Conservation (phyloP, 768 basidiomycete species). For the Kwoniella botswanensis region DNA sequence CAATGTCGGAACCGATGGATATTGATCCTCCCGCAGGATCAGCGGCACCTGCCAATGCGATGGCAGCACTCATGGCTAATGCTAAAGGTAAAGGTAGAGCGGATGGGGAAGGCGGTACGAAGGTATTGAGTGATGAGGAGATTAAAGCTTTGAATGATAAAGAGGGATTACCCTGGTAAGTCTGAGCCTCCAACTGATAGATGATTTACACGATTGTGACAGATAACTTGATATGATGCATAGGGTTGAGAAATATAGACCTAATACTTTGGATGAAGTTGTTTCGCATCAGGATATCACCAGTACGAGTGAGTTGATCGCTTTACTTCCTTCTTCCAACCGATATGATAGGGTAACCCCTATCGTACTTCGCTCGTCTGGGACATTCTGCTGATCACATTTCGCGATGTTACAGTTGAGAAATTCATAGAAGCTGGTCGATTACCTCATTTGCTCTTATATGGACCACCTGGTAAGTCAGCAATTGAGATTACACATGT, state of each 20-base stretch:
- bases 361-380: too few species aligned
- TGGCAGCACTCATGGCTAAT: conserved; percentile 48
- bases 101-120: conserved; percentile 7
- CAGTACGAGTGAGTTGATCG: conserved; percentile 73
- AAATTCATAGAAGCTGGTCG: conserved; percentile 94
- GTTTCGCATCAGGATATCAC: conserved; percentile 97
- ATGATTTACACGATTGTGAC: too few species aligned
- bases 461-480: conserved; percentile 82
- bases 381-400: too few species aligned
- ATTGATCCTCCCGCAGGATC: conserved; percentile 32
- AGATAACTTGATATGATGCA: too few species aligned
- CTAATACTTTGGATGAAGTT: conserved; percentile 86
- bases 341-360: background rate
- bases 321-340: too few species aligned
- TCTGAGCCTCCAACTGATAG: conserved; percentile 5
- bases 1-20: conserved; percentile 44
- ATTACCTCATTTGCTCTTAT: conserved; percentile 92
- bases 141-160: conserved; percentile 64
- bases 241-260: conserved; percentile 98
- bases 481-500: background rate
- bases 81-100: conserved; percentile 47
- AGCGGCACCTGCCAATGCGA: conserved; percentile 32
- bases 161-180: conserved; percentile 87
- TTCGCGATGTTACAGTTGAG: conserved; percentile 69
- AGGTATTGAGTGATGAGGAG: conserved; percentile 32